Conservation (phyloP, 2,329 filamentous ascomycete genomes). For the Chaetothyriales sp. region DNA sequence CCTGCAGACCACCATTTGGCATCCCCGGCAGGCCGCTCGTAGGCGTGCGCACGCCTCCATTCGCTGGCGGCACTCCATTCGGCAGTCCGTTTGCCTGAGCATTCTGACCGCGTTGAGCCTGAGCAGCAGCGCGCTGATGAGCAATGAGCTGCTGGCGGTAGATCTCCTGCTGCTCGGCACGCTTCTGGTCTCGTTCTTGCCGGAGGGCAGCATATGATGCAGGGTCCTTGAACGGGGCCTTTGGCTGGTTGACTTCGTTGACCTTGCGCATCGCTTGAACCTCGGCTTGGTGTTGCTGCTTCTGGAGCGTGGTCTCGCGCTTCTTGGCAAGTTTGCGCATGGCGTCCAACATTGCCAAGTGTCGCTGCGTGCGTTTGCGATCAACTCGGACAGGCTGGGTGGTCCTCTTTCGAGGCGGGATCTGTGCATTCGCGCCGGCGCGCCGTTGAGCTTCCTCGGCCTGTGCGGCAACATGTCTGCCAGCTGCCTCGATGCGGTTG, state of each 20-base stretch:
- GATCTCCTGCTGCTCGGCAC: constrained; percentile 42
- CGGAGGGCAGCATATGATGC: constrained; percentile 83
- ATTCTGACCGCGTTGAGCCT: constrained; percentile 32
- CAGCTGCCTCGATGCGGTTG: constrained; percentile 48
- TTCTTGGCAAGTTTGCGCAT: constrained; percentile 96
- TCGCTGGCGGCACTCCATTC: constrained; percentile 29
- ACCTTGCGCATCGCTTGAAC: constrained; percentile 71
- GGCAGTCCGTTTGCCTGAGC: constrained; percentile 32
- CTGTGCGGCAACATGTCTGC: constrained; percentile 44
- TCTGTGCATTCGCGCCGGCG: constrained; percentile 39
- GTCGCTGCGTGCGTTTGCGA: constrained; percentile 69
- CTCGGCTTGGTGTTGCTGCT: constrained; percentile 67
- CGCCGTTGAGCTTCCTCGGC: constrained; percentile 37
- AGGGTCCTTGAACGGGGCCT: constrained; percentile 56
- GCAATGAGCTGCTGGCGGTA: constrained; percentile 51
- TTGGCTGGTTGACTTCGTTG: constrained; percentile 42
- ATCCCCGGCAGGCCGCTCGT: constrained; percentile 18
- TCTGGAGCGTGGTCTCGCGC: constrained; percentile 69
- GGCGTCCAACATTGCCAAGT: constrained; percentile 77
- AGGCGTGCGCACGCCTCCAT: constrained; percentile 16
- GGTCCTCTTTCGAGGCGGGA: constrained; percentile 51
- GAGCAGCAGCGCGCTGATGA: constrained; percentile 38
- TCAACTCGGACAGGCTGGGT: constrained; percentile 71
- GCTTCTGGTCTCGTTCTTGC: constrained; percentile 66
- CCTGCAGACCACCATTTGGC: constrained; percentile 25